Evolutionary conservation across 306 rosid genomes (phyloP).

Genomic region (Crataegus laevigata): DNA sequence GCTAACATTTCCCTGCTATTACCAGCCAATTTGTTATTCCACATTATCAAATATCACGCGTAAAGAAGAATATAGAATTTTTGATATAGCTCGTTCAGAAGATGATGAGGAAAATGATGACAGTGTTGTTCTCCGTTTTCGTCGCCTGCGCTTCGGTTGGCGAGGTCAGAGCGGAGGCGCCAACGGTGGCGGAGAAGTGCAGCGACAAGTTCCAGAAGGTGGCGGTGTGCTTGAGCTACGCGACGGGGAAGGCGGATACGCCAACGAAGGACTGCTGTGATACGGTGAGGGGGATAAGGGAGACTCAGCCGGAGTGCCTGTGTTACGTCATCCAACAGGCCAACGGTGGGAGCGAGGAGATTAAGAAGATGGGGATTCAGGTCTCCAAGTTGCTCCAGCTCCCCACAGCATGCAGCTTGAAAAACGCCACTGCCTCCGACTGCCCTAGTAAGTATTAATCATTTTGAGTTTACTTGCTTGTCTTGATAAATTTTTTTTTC

Average conservation of each 20-base stretch:
- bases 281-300: slow-evolving; percentile 33
- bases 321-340: slow-evolving; percentile 64
- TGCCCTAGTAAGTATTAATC: slow-evolving; percentile 59
- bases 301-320: slow-evolving; percentile 56
- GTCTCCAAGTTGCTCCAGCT: slow-evolving; percentile 62
- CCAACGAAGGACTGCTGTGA: slow-evolving; percentile 68
- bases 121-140: neutral
- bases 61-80: neutral
- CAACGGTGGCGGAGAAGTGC: slow-evolving; percentile 30
- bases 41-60: neutral
- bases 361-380: slow-evolving; percentile 53
- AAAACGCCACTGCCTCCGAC: slow-evolving; percentile 40
- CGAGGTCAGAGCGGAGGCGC: neutral
- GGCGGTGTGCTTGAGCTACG: slow-evolving; percentile 44
- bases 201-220: slow-evolving; percentile 30
- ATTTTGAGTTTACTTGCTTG: too few species aligned
- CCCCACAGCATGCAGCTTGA: slow-evolving; percentile 53
- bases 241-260: slow-evolving; percentile 37
- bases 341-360: slow-evolving; percentile 35
- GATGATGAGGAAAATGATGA: neutral
- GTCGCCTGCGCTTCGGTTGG: neutral
- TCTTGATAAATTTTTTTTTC: neutral
- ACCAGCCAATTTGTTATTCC: neutral
- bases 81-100: neutral
- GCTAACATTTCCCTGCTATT: neutral